Evolutionary conservation across 1,284 basidiomycete species (phyloP).

Genomic region (Flammula alnicola): DNA sequence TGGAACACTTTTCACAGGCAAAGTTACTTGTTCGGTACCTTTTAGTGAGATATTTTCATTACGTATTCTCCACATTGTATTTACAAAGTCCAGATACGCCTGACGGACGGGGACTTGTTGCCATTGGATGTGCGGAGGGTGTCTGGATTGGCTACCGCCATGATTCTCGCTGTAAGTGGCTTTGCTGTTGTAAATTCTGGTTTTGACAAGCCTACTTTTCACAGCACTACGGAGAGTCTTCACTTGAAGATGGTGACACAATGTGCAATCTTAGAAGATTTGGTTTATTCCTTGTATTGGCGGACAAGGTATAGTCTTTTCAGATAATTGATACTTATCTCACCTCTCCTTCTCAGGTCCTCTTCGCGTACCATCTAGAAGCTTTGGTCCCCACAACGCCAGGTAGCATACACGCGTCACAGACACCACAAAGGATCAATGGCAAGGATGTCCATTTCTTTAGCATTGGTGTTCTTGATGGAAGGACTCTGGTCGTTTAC

Average conservation of each 20-base stretch:
- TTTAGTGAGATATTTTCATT: slow-evolving; percentile 66
- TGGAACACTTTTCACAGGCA: slow-evolving; percentile 79
- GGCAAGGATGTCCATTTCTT: slow-evolving; percentile 95
- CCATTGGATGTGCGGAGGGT: slow-evolving; percentile 92
- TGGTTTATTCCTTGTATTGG: slow-evolving; percentile 95
- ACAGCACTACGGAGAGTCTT: slow-evolving; percentile 90
- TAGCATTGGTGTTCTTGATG: slow-evolving; percentile 85
- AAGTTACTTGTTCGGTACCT: slow-evolving; percentile 92
- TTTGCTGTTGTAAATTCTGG: neutral
- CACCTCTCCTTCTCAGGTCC: slow-evolving; percentile 46
- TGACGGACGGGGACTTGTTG: slow-evolving; percentile 83
- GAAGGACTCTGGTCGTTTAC: slow-evolving; percentile 89
- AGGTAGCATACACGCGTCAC: slow-evolving; percentile 63
- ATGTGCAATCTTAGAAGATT: slow-evolving; percentile 91
- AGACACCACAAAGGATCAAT: slow-evolving; percentile 86
- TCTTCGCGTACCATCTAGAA: slow-evolving; percentile 93
- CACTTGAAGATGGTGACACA: slow-evolving; percentile 91
- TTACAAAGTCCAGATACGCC: slow-evolving; percentile 59
- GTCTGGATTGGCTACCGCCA: slow-evolving; percentile 95
- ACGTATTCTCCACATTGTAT: neutral
- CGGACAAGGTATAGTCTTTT: slow-evolving; percentile 69
- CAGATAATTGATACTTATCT: neutral
- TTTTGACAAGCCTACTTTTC: slow-evolving; percentile 4
- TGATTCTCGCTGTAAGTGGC: slow-evolving; percentile 69
- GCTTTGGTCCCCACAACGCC: slow-evolving; percentile 89